Base-by-base conservation (phyloP, 2,329 filamentous ascomycete genomes). In the Apiospora hydei region DNA sequence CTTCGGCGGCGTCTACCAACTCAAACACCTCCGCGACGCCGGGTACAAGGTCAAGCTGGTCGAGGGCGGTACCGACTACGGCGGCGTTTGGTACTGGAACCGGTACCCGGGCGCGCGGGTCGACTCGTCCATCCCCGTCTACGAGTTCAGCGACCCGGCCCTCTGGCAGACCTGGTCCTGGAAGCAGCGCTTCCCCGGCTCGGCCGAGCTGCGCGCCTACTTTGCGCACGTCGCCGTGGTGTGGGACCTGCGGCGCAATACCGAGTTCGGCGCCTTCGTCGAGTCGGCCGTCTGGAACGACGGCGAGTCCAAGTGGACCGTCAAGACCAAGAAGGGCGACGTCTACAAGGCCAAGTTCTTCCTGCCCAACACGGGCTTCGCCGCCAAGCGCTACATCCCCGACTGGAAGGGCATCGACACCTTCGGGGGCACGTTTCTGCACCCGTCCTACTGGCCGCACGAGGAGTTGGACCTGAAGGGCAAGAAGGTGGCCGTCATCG, bases 401-500 rank as follows among this genome's bases (percentile, higher is more conserved):
- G 77, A 80, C 13, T 75, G 76, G 49, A 46, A 69, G 13, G 89
- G 89, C 18, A 84, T 90, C 72, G 85, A 89, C 30, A 84, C 82
- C 43, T 92, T 91, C 83, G 83, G 88, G 71, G 90, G 90, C 21
- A 79, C 83, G 6, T 84, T 90, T 14, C 85, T 89, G 76, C 89
- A 91, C 77, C 86, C 88, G 0, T 88, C 87, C 0, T 87, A 87
- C 78, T 90, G 89, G 89, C 88, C 89, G 1, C 82, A 88, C 16
- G 80, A 85, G 4, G 83, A 85, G 5, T 81, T 91, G n/a, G 83
- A 87, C 69, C 84, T 90, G 44, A 83, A 83, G 44, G 85, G 85
- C 64, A 92, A 92, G 78, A 84, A 85, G 18, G 86, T 88, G 66
- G 90, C 86, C n/a, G 85, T 92, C 70, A 87, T 92, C 46, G 90